Evolutionary conservation across 1,284 basidiomycete genomes (phyloP), one percentile per base, ranked within the genome.

Genomic region (Marasmius oreades): DNA sequence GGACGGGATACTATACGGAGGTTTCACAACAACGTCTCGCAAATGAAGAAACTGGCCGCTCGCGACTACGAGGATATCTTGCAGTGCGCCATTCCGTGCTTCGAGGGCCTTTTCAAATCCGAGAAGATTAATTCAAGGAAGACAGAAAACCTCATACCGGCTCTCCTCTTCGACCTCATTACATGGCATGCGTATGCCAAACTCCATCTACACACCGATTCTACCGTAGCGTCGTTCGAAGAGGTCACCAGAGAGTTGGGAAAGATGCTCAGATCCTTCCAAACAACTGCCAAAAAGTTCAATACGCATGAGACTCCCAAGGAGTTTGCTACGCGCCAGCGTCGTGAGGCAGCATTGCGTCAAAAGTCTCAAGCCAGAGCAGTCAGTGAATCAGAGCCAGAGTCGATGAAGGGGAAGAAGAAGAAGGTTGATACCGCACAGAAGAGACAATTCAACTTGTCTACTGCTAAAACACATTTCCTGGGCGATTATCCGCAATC

Each of bases 1-100:
- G 58, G n/a, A 53, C 66, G 69, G 28, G 69, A 63, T 53, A 69
- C 67, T 0, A 72, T 72, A 20, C 61, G 66, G 3, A 46, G 56
- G 8, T 72, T 72, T 55, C 14, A n/a, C n/a, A n/a, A n/a, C n/a
- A n/a, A n/a, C n/a, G n/a, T n/a, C n/a, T n/a, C n/a, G n/a, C n/a
- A n/a, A 53, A 14, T 72, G 66, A 70, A 68, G 52, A 67, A 69
- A 48, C 37, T 72, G 2, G 70, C 69, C 0, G 71, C 67, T 3
- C 50, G 66, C 0, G 64, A 73, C 58, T 74, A 65, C 51, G 69
- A 73, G 51, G 69, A 73, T 53, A 37, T 72, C 11, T 61, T 73
- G 39, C 67, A 72, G 63, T 68, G 67, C 43, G 50, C 60, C 1
- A 62, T 70, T 5, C 65, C 67, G 0, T 61, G 47, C 12, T 61